Conservation (phyloP, 306 rosid genomes). For the Malus sieversii region DNA sequence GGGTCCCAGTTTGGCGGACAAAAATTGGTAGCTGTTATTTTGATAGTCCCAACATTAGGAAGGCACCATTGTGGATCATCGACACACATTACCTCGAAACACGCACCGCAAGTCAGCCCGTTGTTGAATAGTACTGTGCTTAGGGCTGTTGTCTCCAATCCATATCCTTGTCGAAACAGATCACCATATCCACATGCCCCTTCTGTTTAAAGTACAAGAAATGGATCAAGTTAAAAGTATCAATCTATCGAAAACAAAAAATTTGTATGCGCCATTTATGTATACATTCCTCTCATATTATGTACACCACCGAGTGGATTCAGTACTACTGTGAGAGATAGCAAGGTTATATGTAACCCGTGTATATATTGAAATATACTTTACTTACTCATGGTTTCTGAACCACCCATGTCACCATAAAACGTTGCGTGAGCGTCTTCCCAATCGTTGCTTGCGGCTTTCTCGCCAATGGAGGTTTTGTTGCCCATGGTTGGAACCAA, state of each 20-base stretch:
- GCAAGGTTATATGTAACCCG: neutral
- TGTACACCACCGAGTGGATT: neutral
- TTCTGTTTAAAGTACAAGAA: slow-evolving; percentile 17
- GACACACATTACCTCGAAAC: slow-evolving; percentile 43
- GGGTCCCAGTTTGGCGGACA: slow-evolving; percentile 45
- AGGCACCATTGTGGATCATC: slow-evolving; percentile 46
- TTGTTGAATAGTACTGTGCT: slow-evolving; percentile 54
- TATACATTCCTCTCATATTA: neutral
- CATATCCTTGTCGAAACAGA: slow-evolving; percentile 56
- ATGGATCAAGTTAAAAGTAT: neutral
- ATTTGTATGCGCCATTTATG: neutral
- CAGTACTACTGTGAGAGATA: neutral
- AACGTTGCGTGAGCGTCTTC: slow-evolving; percentile 52
- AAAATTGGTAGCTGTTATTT: slow-evolving; percentile 51
- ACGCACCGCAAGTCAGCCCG: slow-evolving; percentile 47
- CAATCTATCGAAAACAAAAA: neutral
- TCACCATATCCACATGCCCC: slow-evolving; percentile 75
- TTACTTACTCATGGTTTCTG: slow-evolving; percentile 65
- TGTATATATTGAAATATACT: neutral
- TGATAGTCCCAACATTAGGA: slow-evolving; percentile 26
- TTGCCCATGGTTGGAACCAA: slow-evolving; percentile 2
- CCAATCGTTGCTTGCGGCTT: slow-evolving; percentile 9
- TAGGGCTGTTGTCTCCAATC: slow-evolving; percentile 38
- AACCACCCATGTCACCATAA: slow-evolving; percentile 50
- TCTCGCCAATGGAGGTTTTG: neutral